These are phyloP conservation scores for Daedaleopsis sinensis DNA, from an alignment of 768 basidiomycete species.

Conservation along the genomic window DNA sequence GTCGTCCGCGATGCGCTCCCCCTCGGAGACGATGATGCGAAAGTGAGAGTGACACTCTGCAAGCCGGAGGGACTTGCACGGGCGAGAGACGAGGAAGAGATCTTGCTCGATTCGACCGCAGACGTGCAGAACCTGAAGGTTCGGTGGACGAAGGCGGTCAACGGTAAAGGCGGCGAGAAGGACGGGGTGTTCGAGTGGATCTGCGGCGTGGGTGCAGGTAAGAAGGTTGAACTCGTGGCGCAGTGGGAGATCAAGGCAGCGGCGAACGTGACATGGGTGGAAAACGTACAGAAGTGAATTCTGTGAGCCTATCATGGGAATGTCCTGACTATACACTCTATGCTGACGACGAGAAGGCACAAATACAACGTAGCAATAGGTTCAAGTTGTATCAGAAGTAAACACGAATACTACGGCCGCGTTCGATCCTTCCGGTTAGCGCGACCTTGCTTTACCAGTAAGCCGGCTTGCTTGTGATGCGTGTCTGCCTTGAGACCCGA, in stretches of 20 bases:
- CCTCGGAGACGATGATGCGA: constrained; percentile 40
- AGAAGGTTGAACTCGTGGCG: constrained; percentile 45
- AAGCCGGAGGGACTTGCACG: constrained; percentile 51
- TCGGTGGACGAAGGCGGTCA: constrained; percentile 41
- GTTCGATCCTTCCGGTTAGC: no score
- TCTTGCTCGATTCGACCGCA: constrained; percentile 41
- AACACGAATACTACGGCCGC: no score
- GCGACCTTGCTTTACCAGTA: no score
- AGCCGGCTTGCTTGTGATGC: no score
- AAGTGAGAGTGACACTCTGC: constrained; percentile 47
- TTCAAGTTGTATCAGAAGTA: no score
- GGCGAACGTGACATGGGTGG: constrained; percentile 30
- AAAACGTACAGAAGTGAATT: constrained; percentile 1
- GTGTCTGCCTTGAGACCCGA: no score
- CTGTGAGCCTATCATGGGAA: no score
- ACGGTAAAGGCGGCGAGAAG: constrained; percentile 53
- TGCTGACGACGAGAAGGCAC: no score
- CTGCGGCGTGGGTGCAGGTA: constrained; percentile 45
- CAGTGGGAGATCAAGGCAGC: constrained; percentile 58
- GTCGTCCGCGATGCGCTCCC: constrained; percentile 51
- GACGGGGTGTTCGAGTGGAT: constrained; percentile 62
- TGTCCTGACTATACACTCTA: neutral
- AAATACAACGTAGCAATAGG: no score
- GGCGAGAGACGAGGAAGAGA: constrained; percentile 43
- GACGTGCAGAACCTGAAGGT: constrained; percentile 32